Conservation (phyloP, 2,329 filamentous ascomycete genomes). For the Pseudophaeomoniella oleicola region DNA sequence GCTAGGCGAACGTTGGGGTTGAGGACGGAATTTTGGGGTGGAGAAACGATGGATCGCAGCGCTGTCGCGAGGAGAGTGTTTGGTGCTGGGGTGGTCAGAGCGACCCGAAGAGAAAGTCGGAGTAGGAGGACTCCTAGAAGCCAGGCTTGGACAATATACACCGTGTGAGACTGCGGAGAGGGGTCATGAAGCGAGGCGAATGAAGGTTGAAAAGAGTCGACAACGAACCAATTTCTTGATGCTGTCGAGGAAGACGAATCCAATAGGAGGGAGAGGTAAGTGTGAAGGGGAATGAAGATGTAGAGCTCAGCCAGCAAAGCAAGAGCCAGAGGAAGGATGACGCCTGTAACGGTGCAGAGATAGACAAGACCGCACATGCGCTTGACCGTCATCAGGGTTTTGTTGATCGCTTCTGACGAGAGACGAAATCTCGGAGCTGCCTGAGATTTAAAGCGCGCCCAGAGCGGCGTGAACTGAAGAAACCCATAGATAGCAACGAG, state of each 20-base stretch:
- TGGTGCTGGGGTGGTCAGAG: slow-evolving; percentile 22
- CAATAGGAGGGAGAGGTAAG: slow-evolving; percentile 40
- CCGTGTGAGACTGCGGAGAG: slow-evolving; percentile 40
- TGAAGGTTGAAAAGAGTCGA: neutral
- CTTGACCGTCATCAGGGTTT: slow-evolving; percentile 1
- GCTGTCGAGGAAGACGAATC: too few species aligned
- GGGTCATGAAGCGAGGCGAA: slow-evolving; percentile 13
- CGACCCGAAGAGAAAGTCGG: slow-evolving; percentile 57
- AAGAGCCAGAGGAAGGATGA: slow-evolving; percentile 71
- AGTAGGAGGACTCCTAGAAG: slow-evolving; percentile 83
- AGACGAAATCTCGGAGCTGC: too few species aligned
- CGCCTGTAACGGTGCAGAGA: slow-evolving; percentile 56
- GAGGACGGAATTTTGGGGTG: slow-evolving; percentile 55
- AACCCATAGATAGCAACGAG: neutral
- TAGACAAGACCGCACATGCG: slow-evolving; percentile 48
- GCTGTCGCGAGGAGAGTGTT: slow-evolving; percentile 56
- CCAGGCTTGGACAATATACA: slow-evolving; percentile 87
- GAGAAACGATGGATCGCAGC: slow-evolving; percentile 49
- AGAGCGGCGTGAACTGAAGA: neutral
- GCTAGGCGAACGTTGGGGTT: slow-evolving; percentile 65
- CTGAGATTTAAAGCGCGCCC: neutral
- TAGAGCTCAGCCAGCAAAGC: slow-evolving; percentile 78
- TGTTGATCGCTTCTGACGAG: neutral
- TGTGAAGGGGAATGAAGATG: slow-evolving; percentile 71
- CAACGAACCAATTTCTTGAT: too few species aligned